phyloP scores from a whole-genome alignment of 2,329 filamentous ascomycete genomes.

The Hyphodiscus sp. region DNA sequence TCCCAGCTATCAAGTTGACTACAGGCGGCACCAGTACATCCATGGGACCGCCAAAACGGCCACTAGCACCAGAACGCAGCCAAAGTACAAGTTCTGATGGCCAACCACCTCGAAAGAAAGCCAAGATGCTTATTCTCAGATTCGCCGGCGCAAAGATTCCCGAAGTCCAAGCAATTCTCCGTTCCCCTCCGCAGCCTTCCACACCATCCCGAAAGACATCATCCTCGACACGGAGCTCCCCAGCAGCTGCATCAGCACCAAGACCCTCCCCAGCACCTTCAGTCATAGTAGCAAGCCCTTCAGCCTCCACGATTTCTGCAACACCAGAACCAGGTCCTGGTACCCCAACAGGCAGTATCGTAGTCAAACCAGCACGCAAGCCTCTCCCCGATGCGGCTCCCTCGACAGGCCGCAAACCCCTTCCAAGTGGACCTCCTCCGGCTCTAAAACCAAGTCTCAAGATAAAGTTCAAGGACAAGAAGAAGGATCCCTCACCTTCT shows the following conservation, averaged over 20 bases:
- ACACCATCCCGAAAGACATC: slow-evolving; percentile 3
- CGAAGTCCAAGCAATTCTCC: slow-evolving; percentile 16
- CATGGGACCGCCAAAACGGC: slow-evolving; percentile 6
- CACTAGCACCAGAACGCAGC: not conserved
- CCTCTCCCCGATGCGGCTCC: slow-evolving; percentile 13
- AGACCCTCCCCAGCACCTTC: slow-evolving; percentile 12
- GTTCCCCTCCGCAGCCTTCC: slow-evolving; percentile 15
- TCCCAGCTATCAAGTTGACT: not conserved
- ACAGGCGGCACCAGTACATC: not conserved
- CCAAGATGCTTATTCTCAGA: slow-evolving; percentile 12
- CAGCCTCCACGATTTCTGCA: slow-evolving; percentile 5
- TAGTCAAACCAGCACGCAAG: slow-evolving; percentile 11
- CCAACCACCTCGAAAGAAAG: slow-evolving; percentile 6
- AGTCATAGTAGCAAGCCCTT: slow-evolving; percentile 6
- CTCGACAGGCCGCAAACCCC: slow-evolving; percentile 12
- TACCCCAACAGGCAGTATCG: slow-evolving; percentile 4
- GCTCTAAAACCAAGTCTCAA: slow-evolving; percentile 2
- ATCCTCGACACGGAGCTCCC: slow-evolving; percentile 14
- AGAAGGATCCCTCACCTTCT: not conserved
- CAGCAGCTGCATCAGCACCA: slow-evolving; percentile 9
- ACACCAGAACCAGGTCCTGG: slow-evolving; percentile 7
- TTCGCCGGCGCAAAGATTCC: slow-evolving; percentile 2
- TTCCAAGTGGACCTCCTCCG: slow-evolving; percentile 6
- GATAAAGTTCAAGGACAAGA: slow-evolving; percentile 11
- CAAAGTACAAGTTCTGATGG: slow-evolving; percentile 1